These are phyloP conservation scores for Fusarium sp. DNA, from an alignment of 2,329 filamentous ascomycete species.

Conservation along the genomic window DNA sequence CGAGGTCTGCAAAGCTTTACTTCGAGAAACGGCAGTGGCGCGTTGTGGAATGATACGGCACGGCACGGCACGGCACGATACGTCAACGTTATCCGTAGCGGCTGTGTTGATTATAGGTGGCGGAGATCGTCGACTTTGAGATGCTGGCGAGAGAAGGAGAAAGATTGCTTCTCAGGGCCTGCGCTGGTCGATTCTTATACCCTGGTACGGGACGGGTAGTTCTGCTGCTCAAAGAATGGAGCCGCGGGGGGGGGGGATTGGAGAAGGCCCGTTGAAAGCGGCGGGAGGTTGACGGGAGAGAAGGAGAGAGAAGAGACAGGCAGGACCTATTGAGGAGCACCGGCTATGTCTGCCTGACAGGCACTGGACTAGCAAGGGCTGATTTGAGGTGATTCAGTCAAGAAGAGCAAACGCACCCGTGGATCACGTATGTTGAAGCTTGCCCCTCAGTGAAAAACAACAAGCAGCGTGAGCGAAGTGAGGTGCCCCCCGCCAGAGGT, in stretches of 20 bases:
- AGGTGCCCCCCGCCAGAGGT: constrained; percentile 1
- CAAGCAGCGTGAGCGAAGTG: constrained; percentile 2
- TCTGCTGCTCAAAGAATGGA: constrained; percentile 29
- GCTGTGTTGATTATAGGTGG: constrained; percentile 1
- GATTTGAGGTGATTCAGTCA: constrained; percentile 31
- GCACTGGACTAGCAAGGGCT: constrained; percentile 36
- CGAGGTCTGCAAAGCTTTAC: constrained; percentile 10
- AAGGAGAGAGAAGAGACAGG: constrained; percentile 25
- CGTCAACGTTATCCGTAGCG: constrained; percentile 9
- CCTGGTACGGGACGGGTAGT: constrained; percentile 16
- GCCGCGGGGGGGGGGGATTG: constrained; percentile 16
- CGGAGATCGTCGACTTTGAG: constrained; percentile 5
- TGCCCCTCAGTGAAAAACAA: constrained; percentile 33
- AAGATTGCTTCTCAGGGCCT: constrained; percentile 35
- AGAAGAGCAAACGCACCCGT: constrained; percentile 35
- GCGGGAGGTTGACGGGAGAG: constrained; percentile 24
- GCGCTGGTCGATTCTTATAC: constrained; percentile 48
- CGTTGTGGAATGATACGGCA: constrained; percentile 20
- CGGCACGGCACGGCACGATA: constrained; percentile 20
- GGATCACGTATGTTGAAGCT: constrained; percentile 39
- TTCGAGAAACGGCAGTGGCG: background rate
- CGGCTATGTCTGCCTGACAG: constrained; percentile 18
- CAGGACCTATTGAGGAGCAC: constrained; percentile 2
- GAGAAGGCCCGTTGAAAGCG: constrained; percentile 32
- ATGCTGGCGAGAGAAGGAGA: constrained; percentile 32